Conservation (phyloP, 164 flowering plant genomes). For the Stephania cephalantha region DNA sequence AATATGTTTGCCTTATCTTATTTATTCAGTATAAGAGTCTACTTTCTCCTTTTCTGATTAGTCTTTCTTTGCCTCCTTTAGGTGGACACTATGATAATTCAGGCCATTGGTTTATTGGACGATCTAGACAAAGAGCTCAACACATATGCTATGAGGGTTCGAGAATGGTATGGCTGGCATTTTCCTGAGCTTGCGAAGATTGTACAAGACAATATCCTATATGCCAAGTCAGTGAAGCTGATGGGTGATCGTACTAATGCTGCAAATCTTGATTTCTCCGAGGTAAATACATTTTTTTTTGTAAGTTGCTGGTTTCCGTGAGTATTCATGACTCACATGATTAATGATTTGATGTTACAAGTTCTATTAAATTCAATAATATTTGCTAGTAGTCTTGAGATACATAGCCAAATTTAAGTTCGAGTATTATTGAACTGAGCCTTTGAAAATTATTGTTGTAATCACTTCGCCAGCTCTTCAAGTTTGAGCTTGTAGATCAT, state of each 20-base stretch:
- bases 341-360: neutral
- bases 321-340: neutral
- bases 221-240: slow-evolving; percentile 86
- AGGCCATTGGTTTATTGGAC: slow-evolving; percentile 94
- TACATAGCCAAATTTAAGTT: too few species aligned
- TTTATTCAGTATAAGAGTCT: too few species aligned
- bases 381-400: neutral
- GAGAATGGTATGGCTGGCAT: slow-evolving; percentile 99
- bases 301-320: neutral
- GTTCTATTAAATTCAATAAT: neutral
- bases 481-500: too few species aligned
- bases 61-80: slow-evolving; percentile 17
- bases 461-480: neutral
- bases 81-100: slow-evolving; percentile 98
- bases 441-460: neutral
- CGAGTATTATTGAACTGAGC: neutral
- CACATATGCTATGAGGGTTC: slow-evolving; percentile 92
- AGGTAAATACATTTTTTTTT: slow-evolving; percentile 33
- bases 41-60: neutral
- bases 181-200: slow-evolving; percentile 96
- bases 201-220: slow-evolving; percentile 73
- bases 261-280: slow-evolving; percentile 87
- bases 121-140: slow-evolving; percentile 97
- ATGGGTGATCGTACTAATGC: slow-evolving; percentile 89
- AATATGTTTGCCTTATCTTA: too few species aligned